phyloP scores from a whole-genome alignment of 306 rosid genomes.

The Gastrolobium villosum region DNA sequence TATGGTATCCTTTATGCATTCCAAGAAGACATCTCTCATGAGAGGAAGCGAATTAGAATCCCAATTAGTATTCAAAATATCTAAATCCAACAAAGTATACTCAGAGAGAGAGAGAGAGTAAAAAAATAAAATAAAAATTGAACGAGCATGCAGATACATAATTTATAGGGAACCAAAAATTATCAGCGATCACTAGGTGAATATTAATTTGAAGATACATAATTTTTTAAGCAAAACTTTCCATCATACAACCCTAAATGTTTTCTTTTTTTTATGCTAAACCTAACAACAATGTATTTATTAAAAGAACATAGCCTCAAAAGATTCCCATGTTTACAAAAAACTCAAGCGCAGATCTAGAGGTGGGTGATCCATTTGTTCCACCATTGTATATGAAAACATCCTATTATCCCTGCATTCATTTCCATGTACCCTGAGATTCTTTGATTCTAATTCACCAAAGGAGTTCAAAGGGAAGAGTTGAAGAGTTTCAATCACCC shows the following conservation, averaged over 20 bases:
- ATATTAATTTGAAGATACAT: constrained; percentile 36
- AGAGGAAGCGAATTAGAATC: constrained; percentile 54
- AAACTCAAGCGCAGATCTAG: constrained; percentile 94
- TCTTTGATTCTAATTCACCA: constrained; percentile 63
- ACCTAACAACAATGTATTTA: constrained; percentile 33
- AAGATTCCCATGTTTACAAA: constrained; percentile 46
- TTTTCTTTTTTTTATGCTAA: constrained; percentile 9
- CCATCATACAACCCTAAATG: constrained; percentile 18
- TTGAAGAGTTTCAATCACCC: constrained; percentile 83
- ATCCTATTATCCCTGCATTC: constrained; percentile 58
- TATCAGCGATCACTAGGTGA: constrained; percentile 33
- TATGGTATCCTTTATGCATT: constrained; percentile 47
- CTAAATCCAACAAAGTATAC: constrained; percentile 64
- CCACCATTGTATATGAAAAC: constrained; percentile 59
- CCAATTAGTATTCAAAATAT: constrained; percentile 61
- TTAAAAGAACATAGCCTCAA: constrained; percentile 8
- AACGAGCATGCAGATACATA: constrained; percentile 63
- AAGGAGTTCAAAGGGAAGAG: constrained; percentile 83
- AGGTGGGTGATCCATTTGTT: constrained; percentile 80
- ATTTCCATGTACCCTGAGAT: constrained; percentile 62
- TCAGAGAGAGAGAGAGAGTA: constrained; percentile 40
- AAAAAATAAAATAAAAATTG: constrained; percentile 33
- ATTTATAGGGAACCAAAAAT: constrained; percentile 44
- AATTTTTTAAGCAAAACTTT: neutral
- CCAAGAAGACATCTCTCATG: constrained; percentile 66